These are phyloP conservation scores for Phytophthora agathidicida DNA, from an alignment of 352 stramenopile species.

Conservation along the genomic window DNA sequence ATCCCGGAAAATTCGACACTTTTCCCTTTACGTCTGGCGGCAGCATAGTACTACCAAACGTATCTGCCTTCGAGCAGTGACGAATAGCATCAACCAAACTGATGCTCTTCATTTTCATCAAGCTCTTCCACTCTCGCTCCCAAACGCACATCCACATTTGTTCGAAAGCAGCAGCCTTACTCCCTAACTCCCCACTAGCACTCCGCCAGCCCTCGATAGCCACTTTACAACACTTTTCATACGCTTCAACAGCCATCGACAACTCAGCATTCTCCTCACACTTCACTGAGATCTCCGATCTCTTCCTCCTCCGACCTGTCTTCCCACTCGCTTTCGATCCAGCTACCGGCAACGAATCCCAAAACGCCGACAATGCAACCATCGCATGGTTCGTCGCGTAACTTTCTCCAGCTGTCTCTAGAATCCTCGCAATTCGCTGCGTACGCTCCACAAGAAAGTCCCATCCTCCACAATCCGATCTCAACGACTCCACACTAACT, in stretches of 20 bases:
- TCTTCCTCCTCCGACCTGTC: conserved; percentile 15
- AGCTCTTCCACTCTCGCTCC: conserved; percentile 32
- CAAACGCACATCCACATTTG: conserved; percentile 44
- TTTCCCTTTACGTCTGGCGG: background rate
- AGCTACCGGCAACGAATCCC: conserved; percentile 17
- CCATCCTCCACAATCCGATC: conserved; percentile 22
- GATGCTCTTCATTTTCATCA: conserved; percentile 10
- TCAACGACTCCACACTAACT: conserved; percentile 17
- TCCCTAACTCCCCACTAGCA: background rate
- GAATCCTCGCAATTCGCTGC: conserved; percentile 12
- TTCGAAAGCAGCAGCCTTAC: background rate
- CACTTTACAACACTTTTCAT: conserved; percentile 18
- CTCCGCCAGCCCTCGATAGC: background rate
- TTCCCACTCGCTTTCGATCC: conserved; percentile 4
- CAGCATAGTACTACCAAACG: conserved; percentile 24
- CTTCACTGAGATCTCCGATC: conserved; percentile 13
- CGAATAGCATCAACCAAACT: conserved; percentile 28
- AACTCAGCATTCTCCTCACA: background rate
- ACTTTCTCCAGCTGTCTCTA: conserved; percentile 29
- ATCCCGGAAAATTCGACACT: conserved; percentile 29
- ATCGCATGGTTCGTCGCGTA: conserved; percentile 28
- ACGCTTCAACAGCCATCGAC: conserved; percentile 14
- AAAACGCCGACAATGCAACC: conserved; percentile 27
- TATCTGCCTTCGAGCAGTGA: conserved; percentile 45
- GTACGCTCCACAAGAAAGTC: conserved; percentile 30